Evolutionary conservation across 176 grass and related monocot genomes (phyloP), one percentile per base, ranked within the genome.

Genomic region (Cocos nucifera): DNA sequence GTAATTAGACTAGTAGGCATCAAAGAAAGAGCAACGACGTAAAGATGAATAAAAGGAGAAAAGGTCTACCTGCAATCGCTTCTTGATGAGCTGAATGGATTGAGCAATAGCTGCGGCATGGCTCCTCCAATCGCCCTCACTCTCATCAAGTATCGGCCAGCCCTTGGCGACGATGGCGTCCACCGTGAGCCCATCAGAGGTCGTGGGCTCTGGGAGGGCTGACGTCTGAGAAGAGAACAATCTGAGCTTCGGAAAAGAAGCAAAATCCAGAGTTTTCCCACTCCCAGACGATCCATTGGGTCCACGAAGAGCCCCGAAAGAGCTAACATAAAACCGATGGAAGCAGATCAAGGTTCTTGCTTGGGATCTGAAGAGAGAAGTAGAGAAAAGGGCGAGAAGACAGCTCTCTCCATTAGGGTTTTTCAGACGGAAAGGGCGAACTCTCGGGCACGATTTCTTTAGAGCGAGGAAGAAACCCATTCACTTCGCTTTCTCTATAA

Each of bases 11-110:
- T 12, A 44, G 35, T 14, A 12, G 9, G 35, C 35, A 44, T 44
- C 8, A 44, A 9, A 44, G 35, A 9, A 44, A 44, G 2, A 44
- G 35, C 35, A 44, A 44, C 35, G 9, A 44, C 10, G 35, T 14
- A 44, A 48, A 22, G 18, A 49, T 44, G 8, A 57, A 4, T 65
- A 26, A 66, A 17, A 61, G 4, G 61, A 73, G 6, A 53, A 6
- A 25, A 20, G 15, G 15, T 69, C 50, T 20, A 95, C 90, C 86
- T 97, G 89, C 62, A 90, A 69, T 17, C 92, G 87, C 76, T 78
- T 97, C 79, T 97, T 97, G 50, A 97, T 85, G 19, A 97, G 78
- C 65, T 76, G 86, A 71, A 97, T 64, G 21, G 92, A 97, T 65
- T 83, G 92, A 17, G 87, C 80, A 35, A 91, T 78, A 23, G 92